phyloP scores from a whole-genome alignment of 306 rosid species.

The Vigna mungo region DNA sequence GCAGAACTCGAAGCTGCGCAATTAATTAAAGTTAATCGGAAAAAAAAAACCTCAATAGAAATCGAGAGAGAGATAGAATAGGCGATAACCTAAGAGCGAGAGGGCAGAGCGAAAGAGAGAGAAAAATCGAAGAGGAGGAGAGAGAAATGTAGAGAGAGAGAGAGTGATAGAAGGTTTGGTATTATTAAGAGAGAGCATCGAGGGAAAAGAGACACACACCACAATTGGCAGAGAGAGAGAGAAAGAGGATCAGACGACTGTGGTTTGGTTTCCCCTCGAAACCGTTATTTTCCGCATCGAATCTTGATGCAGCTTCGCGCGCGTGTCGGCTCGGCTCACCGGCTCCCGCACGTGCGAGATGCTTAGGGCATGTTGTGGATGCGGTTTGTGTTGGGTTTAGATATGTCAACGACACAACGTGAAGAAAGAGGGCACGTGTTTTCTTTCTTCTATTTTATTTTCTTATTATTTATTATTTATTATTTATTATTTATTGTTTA shows the following conservation, averaged over 20 bases:
- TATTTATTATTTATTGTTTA: not conserved
- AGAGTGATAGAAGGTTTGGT: constrained; percentile 33
- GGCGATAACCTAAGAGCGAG: constrained; percentile 45
- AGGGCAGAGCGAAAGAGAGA: constrained; percentile 9
- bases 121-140: not conserved
- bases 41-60: not conserved
- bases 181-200: constrained; percentile 39
- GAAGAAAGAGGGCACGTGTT: not conserved
- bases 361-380: not conserved
- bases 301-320: constrained; percentile 57
- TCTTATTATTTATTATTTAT: not conserved
- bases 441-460: not conserved
- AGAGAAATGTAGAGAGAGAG: not conserved
- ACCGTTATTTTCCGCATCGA: constrained; percentile 62
- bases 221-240: constrained; percentile 35
- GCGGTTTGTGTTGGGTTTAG: not conserved
- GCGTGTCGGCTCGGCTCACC: constrained; percentile 19
- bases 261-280: constrained; percentile 50
- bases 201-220: constrained; percentile 37
- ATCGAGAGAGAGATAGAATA: constrained; percentile 26
- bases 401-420: constrained; percentile 2
- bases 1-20: constrained; percentile 32
- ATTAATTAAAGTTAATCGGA: constrained; percentile 12
- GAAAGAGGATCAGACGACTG: constrained; percentile 57
- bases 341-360: not conserved